A percentile compares a stretch with the other conserved stretches of the same genome.
Conservation (phyloP, 202 grass and related monocot genomes). For the Brachypodium distachyon region DNA sequence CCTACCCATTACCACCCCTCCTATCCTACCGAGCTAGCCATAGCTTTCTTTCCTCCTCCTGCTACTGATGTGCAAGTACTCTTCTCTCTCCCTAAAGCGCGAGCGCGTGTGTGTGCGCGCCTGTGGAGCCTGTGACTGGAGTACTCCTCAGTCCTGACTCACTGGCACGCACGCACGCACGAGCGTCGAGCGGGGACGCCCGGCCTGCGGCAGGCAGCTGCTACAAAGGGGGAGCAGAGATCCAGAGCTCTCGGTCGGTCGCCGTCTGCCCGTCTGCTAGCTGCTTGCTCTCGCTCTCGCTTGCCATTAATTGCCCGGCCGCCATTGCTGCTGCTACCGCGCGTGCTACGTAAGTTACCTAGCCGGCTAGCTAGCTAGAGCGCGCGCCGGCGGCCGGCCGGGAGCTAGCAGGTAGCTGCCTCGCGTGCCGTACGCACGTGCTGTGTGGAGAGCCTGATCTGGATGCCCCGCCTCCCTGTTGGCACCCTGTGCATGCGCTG, state of each 20-base stretch:
- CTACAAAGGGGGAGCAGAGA: not conserved
- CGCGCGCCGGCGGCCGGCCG: no score
- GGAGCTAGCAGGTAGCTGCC: no score
- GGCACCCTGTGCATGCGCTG: not conserved
- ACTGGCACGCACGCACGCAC: conserved; percentile 16
- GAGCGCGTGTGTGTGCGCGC: not conserved
- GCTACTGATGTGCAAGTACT: no score
- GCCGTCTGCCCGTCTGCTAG: no score
- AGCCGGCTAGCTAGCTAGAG: not conserved
- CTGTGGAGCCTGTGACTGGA: not conserved
- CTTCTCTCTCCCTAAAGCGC: not conserved
- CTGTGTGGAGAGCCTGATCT: not conserved
- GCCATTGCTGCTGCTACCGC: no score
- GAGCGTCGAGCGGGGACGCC: not conserved
- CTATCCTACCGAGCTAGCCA: not conserved
- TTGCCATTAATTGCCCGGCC: no score
- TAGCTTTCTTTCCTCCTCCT: no score
- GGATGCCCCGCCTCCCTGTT: not conserved
- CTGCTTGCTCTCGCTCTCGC: no score
- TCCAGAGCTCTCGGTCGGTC: not conserved
- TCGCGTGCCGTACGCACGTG: no score
- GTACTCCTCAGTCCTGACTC: no score
- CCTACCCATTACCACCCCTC: not conserved
- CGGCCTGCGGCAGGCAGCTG: no score
- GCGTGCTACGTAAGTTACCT: not conserved